Evolutionary conservation across 2,329 filamentous ascomycete species (phyloP).

Genomic region (Colletotrichum nymphaeae): DNA sequence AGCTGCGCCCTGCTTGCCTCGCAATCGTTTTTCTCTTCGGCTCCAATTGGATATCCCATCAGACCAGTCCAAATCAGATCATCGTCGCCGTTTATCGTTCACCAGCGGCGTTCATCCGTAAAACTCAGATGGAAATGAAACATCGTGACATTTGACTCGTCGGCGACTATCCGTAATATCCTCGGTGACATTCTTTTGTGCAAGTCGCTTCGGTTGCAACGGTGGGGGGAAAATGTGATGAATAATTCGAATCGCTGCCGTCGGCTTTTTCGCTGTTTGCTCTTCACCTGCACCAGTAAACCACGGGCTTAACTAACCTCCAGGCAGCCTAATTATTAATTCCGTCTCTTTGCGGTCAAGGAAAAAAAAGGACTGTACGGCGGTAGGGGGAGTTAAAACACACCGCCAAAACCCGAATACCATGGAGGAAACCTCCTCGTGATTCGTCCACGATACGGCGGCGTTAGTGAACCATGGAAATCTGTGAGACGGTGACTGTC

Average conservation of each 20-base stretch:
- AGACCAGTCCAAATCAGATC: neutral
- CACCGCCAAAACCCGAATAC: slow-evolving; percentile 34
- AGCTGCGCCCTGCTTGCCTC: slow-evolving; percentile 13
- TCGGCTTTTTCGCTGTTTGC: slow-evolving; percentile 16
- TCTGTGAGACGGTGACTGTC: neutral
- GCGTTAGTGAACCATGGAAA: neutral
- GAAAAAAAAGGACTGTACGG: neutral
- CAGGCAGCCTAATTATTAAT: slow-evolving; percentile 27
- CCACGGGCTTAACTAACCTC: neutral
- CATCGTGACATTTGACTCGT: neutral
- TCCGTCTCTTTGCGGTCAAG: slow-evolving; percentile 2
- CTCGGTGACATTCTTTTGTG: neutral
- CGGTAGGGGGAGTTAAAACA: slow-evolving; percentile 18
- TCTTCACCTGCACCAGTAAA: neutral
- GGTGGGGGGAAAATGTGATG: neutral
- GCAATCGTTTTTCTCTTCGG: slow-evolving; percentile 3
- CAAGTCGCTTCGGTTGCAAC: slow-evolving; percentile 2
- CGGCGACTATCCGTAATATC: neutral
- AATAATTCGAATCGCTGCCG: neutral
- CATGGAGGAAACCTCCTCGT: neutral
- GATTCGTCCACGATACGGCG: slow-evolving; percentile 28
- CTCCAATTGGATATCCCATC: neutral
- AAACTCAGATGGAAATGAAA: neutral
- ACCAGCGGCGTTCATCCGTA: neutral
- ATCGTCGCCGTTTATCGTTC: neutral